These are phyloP conservation scores for Kuraishia hungarica DNA, from an alignment of 805 yeast species.

Conservation along the genomic window DNA sequence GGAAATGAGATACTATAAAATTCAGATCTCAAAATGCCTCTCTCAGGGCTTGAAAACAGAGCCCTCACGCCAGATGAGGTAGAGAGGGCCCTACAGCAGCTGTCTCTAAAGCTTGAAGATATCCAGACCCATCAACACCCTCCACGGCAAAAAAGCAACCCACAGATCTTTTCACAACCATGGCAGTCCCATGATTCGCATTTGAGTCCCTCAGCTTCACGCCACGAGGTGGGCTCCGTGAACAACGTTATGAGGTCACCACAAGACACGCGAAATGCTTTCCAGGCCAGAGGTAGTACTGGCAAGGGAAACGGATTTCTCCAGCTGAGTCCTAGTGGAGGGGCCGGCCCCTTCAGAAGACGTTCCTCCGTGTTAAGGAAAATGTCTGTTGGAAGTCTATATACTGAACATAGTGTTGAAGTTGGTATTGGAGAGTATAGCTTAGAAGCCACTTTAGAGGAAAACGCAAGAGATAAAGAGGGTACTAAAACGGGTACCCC, in stretches of 20 bases:
- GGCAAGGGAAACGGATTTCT: background rate
- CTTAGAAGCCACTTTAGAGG: background rate
- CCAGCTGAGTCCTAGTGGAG: background rate
- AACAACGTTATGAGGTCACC: background rate
- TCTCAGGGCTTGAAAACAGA: background rate
- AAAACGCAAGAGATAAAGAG: background rate
- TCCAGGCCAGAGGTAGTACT: background rate
- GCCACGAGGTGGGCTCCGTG: background rate
- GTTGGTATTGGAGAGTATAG: background rate
- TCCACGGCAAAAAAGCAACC: background rate
- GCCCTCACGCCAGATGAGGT: background rate
- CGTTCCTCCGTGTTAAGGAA: slow-evolving; percentile 2
- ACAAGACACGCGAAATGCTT: background rate
- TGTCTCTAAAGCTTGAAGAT: background rate
- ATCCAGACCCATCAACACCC: background rate
- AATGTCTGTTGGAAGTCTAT: slow-evolving; percentile 17
- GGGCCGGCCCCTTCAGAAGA: background rate
- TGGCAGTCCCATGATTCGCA: background rate
- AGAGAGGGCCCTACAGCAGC: background rate
- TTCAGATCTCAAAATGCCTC: background rate
- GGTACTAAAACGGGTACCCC: background rate
- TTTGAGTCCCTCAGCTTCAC: background rate
- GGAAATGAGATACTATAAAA: background rate
- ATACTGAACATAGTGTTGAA: slow-evolving; percentile 69
- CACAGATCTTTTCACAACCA: background rate